Conservation (phyloP, 2,329 filamentous ascomycete genomes). For the Trichoderma arundinaceum region DNA sequence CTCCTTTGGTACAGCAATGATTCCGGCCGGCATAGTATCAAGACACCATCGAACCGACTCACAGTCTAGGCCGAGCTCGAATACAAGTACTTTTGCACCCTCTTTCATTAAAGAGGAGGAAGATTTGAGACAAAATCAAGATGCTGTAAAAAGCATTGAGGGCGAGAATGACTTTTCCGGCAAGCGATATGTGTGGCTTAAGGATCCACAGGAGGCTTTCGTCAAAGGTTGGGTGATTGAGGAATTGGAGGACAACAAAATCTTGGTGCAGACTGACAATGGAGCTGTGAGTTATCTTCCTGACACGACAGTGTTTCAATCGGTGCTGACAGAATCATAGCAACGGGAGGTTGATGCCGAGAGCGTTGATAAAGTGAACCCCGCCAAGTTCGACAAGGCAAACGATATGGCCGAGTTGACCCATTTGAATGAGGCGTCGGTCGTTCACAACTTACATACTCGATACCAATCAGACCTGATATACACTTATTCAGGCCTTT, state of each 20-base stretch:
- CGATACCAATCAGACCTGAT: slow-evolving; percentile 96
- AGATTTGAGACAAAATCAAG: slow-evolving; percentile 65
- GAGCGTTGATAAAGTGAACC: slow-evolving; percentile 97
- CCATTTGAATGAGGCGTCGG: slow-evolving; percentile 95
- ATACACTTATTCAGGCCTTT: slow-evolving; percentile 96
- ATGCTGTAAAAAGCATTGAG: slow-evolving; percentile 75
- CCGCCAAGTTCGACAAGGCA: slow-evolving; percentile 98
- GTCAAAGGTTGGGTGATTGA: slow-evolving; percentile 91
- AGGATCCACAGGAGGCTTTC: slow-evolving; percentile 84
- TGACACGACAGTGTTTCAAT: no score
- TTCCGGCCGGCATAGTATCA: slow-evolving; percentile 45
- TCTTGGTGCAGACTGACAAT: slow-evolving; percentile 93
- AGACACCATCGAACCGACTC: slow-evolving; percentile 64
- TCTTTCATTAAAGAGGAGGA: slow-evolving; percentile 94
- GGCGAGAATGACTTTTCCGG: slow-evolving; percentile 99
- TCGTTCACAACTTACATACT: slow-evolving; percentile 95
- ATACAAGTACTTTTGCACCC: slow-evolving; percentile 86
- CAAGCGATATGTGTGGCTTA: slow-evolving; percentile 97
- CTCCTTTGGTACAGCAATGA: slow-evolving; percentile 51
- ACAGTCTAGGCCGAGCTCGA: slow-evolving; percentile 62
- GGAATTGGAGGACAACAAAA: slow-evolving; percentile 69
- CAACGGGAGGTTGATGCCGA: slow-evolving; percentile 87
- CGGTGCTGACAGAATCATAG: slow-evolving; percentile 50
- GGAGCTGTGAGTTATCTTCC: slow-evolving; percentile 68
- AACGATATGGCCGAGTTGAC: slow-evolving; percentile 99